Evolutionary conservation across 768 basidiomycete species (phyloP).

Genomic region (Hypholoma sublateritium): DNA sequence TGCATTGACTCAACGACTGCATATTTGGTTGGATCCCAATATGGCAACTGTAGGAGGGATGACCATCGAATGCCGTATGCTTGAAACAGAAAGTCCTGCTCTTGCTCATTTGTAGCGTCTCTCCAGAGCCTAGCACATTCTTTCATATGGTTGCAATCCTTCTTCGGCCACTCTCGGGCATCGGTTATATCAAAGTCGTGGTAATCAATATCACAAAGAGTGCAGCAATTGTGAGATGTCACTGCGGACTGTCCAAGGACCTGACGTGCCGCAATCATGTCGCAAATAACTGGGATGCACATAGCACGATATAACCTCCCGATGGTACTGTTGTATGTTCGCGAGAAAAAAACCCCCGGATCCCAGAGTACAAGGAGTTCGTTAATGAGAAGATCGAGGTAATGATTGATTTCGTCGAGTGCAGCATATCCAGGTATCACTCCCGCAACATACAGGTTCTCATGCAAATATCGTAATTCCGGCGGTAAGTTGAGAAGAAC

Average conservation of each 20-base stretch:
- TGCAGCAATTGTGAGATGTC: slow-evolving; percentile 7
- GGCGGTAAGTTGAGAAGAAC: slow-evolving; percentile 33
- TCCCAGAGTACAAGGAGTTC: slow-evolving; percentile 31
- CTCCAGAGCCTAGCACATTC: not conserved
- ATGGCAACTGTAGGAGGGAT: slow-evolving; percentile 7
- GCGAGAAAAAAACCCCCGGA: slow-evolving; percentile 23
- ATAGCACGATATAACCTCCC: slow-evolving; percentile 27
- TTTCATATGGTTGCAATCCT: not conserved
- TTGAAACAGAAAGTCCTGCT: not conserved
- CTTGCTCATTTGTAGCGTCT: slow-evolving; percentile 3
- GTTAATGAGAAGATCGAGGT: slow-evolving; percentile 33
- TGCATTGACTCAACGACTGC: slow-evolving; percentile 17
- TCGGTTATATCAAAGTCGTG: slow-evolving; percentile 5
- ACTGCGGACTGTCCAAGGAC: slow-evolving; percentile 22
- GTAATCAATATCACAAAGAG: slow-evolving; percentile 3
- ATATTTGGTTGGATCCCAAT: slow-evolving; percentile 13
- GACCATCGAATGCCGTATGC: slow-evolving; percentile 12
- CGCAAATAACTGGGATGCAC: slow-evolving; percentile 31
- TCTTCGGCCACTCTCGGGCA: not conserved
- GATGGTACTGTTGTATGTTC: slow-evolving; percentile 15
- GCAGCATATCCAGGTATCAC: slow-evolving; percentile 14
- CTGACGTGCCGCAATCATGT: slow-evolving; percentile 30
- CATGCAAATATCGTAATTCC: slow-evolving; percentile 20
- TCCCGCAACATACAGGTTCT: slow-evolving; percentile 32
- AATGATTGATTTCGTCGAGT: slow-evolving; percentile 30